Evolutionary conservation across 2,329 filamentous ascomycete genomes (phyloP).

Genomic region (Penicillium crustosum): DNA sequence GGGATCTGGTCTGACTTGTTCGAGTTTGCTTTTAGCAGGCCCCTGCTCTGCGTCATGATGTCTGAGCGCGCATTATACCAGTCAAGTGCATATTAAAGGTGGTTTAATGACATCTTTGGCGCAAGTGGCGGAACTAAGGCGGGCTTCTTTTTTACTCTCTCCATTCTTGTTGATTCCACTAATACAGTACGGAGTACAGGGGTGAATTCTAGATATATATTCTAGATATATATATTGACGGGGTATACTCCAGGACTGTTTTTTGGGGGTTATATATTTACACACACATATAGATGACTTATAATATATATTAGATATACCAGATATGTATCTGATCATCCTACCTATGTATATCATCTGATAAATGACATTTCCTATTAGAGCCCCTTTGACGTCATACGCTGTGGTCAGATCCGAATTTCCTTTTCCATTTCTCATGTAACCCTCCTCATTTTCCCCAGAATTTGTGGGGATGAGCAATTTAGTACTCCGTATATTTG

Average conservation of each 20-base stretch:
- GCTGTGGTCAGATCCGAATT: not conserved
- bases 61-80: not conserved
- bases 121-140: not conserved
- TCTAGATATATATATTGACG: not conserved
- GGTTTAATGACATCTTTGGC: not conserved
- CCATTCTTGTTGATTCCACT: not conserved
- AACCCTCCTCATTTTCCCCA: not conserved
- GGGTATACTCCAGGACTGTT: not conserved
- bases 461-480: not conserved
- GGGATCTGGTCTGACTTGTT: not conserved
- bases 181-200: not conserved
- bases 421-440: not conserved
- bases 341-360: not conserved
- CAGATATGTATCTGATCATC: not conserved
- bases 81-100: constrained; percentile 1
- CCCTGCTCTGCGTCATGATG: not conserved
- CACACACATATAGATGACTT: not conserved
- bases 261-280: not conserved
- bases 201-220: not conserved
- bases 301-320: not conserved
- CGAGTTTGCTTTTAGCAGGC: not conserved
- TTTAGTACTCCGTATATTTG: not conserved
- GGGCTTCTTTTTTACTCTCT: not conserved
- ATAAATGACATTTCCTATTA: not conserved
- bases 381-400: not conserved